Evolutionary conservation across 805 yeast genomes (phyloP).

Genomic region (Wickerhamomyces silvicola): DNA sequence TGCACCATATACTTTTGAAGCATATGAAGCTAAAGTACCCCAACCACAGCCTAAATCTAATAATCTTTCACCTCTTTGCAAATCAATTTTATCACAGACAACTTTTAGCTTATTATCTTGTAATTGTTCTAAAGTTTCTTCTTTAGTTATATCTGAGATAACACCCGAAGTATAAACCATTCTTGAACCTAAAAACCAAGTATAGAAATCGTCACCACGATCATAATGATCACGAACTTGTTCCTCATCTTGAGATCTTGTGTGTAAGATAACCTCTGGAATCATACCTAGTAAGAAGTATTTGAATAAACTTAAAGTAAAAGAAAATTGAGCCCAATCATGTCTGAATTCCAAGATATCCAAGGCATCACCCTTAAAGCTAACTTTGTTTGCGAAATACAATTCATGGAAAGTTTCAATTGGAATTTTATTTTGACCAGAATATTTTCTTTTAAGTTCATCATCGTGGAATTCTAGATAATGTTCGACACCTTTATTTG

Average conservation of each 20-base stretch:
- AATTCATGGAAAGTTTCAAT: conserved; percentile 89
- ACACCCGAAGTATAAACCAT: conserved; percentile 91
- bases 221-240: conserved; percentile 94
- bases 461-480: conserved; percentile 79
- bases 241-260: conserved; percentile 92
- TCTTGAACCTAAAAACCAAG: conserved; percentile 91
- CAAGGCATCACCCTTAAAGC: conserved; percentile 81
- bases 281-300: conserved; percentile 82
- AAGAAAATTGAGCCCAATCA: conserved; percentile 82
- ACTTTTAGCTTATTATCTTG: conserved; percentile 87
- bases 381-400: conserved; percentile 76
- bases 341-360: conserved; percentile 83
- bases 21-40: conserved; percentile 88
- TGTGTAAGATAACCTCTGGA: conserved; percentile 89
- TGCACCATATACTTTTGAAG: conserved; percentile 79
- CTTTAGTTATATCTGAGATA: conserved; percentile 60
- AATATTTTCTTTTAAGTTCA: conserved; percentile 59
- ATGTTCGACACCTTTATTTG: conserved; percentile 70
- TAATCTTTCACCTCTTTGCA: conserved; percentile 64
- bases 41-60: conserved; percentile 93
- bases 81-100: conserved; percentile 80
- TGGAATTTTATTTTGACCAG: conserved; percentile 74
- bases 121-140: conserved; percentile 70
- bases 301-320: conserved; percentile 70
- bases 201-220: conserved; percentile 92